Percentiles rank a stretch among this genome's conserved stretches.
Conservation (phyloP, 768 basidiomycete species). For the Leccinellum rugosiceps region DNA sequence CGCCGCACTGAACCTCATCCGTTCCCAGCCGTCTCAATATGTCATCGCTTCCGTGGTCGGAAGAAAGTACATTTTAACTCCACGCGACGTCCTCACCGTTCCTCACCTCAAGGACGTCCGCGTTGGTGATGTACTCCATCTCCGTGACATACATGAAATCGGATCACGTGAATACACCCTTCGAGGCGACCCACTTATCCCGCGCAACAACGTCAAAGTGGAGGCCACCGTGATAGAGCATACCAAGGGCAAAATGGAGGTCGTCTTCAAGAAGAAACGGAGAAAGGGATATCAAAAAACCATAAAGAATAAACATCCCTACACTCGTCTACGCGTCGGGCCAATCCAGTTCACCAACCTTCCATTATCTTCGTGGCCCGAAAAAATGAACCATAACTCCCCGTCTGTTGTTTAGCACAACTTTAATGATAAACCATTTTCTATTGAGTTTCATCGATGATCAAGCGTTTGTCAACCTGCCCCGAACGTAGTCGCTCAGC, state of each 20-base stretch:
- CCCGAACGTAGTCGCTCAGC: not conserved
- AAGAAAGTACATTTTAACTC: constrained; percentile 84
- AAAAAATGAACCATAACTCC: not conserved
- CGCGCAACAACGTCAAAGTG: constrained; percentile 63
- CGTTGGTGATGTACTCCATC: constrained; percentile 79
- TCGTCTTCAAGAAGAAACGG: constrained; percentile 93
- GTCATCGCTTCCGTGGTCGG: constrained; percentile 86
- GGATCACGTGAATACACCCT: constrained; percentile 95
- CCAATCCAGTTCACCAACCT: constrained; percentile 55
- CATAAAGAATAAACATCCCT: constrained; percentile 90
- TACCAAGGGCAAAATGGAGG: constrained; percentile 91
- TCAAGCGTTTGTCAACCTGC: not conserved
- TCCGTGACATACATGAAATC: constrained; percentile 89
- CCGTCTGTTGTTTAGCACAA: not conserved
- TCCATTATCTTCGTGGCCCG: constrained; percentile 26
- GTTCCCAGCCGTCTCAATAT: constrained; percentile 91
- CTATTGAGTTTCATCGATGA: not conserved
- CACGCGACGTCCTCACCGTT: constrained; percentile 90
- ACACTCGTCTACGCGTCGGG: constrained; percentile 92
- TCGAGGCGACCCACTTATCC: constrained; percentile 71
- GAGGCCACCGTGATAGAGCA: constrained; percentile 95
- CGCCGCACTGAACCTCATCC: constrained; percentile 74
- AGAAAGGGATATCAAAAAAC: constrained; percentile 98
- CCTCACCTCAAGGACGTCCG: constrained; percentile 82
- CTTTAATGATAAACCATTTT: constrained; percentile 2